Evolutionary conservation across 306 rosid species (phyloP).

Genomic region (Datisca glomerata): DNA sequence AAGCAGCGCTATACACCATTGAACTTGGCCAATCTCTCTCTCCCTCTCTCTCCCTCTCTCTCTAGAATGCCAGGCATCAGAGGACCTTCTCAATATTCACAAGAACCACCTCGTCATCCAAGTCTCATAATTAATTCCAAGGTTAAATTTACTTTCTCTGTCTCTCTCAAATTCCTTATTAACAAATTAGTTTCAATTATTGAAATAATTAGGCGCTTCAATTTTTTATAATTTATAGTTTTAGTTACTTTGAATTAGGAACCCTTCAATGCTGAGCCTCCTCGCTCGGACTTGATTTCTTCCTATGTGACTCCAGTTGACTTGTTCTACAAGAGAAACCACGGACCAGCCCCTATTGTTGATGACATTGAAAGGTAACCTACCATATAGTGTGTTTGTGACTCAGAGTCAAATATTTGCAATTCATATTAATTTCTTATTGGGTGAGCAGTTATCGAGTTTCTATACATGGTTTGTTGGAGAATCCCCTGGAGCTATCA

Average conservation of each 20-base stretch:
- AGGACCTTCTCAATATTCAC: conserved; percentile 56
- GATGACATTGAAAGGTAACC: conserved; percentile 57
- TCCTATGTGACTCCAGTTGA: conserved; percentile 70
- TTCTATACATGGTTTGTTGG: background rate
- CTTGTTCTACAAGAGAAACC: conserved; percentile 86
- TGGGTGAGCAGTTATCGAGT: background rate
- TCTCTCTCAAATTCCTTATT: background rate
- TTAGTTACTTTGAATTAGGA: conserved; percentile 24
- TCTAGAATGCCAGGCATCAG: conserved; percentile 41
- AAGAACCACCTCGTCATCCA: conserved; percentile 50
- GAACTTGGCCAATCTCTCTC: no score
- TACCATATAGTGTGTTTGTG: background rate
- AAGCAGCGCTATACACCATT: no score
- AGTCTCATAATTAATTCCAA: conserved; percentile 45
- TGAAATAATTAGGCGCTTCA: background rate
- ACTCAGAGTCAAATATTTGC: background rate
- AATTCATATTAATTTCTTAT: background rate
- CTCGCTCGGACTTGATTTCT: conserved; percentile 40
- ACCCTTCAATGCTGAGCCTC: conserved; percentile 91
- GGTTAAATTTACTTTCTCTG: conserved; percentile 11
- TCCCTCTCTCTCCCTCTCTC: background rate
- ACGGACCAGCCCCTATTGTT: conserved; percentile 72
- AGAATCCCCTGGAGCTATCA: background rate
- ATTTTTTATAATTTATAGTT: background rate
- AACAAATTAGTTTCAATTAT: background rate